Evolutionary conservation across 495 filamentous ascomycete genomes (phyloP).

Genomic region (Neohortaea acidophila): DNA sequence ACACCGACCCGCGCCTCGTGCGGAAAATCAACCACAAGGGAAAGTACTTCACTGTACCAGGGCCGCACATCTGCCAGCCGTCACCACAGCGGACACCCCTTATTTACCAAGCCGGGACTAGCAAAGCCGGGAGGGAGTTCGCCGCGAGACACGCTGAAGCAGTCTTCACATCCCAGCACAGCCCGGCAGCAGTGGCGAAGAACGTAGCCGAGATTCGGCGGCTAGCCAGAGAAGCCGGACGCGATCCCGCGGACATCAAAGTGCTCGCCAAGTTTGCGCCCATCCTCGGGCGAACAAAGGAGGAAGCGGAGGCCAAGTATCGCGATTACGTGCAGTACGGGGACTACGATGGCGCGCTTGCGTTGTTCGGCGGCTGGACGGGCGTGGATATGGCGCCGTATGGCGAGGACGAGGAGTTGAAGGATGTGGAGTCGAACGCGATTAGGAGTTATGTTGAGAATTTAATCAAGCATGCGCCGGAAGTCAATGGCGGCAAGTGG

Average conservation of each 20-base stretch:
- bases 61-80: conserved; percentile 48
- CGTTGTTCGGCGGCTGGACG: conserved; percentile 49
- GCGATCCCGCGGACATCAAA: conserved; percentile 38
- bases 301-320: conserved; percentile 38
- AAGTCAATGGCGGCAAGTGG: conserved; percentile 39
- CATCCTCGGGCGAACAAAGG: conserved; percentile 39
- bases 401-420: conserved; percentile 41
- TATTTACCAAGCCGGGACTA: conserved; percentile 50
- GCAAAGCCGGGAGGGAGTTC: conserved; percentile 45
- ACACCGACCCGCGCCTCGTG: conserved; percentile 44
- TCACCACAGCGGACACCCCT: conserved; percentile 50
- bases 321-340: conserved; percentile 36
- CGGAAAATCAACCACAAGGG: conserved; percentile 51
- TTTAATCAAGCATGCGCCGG: conserved; percentile 22
- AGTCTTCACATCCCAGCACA: conserved; percentile 38
- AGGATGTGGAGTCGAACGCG: conserved; percentile 46
- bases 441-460: conserved; percentile 34
- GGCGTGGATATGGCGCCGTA: conserved; percentile 40
- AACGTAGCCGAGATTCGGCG: conserved; percentile 38
- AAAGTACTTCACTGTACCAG: conserved; percentile 49
- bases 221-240: conserved; percentile 30
- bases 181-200: conserved; percentile 29
- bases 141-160: conserved; percentile 47
- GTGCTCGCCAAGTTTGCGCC: conserved; percentile 32
- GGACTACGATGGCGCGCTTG: conserved; percentile 41